phyloP scores from a whole-genome alignment of 345 rosid species.

The Garcia nutans region DNA sequence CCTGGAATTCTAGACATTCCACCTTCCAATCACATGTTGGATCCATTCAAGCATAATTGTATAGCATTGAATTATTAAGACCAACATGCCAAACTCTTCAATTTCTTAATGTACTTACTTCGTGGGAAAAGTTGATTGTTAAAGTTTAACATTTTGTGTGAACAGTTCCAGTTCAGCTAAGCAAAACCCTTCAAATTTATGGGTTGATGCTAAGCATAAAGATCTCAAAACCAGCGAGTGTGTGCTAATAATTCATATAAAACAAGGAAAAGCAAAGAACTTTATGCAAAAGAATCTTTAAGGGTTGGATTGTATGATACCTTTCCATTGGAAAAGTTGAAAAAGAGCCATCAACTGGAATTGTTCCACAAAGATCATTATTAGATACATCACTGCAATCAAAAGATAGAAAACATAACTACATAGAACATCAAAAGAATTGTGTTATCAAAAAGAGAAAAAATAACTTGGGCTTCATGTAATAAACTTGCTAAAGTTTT shows the following conservation, averaged over 20 bases:
- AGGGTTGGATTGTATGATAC: slow-evolving; percentile 25
- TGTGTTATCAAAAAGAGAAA: background rate
- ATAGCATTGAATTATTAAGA: background rate
- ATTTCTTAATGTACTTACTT: background rate
- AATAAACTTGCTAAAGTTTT: too few relatives aligned
- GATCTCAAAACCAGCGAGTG: background rate
- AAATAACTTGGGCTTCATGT: too few relatives aligned
- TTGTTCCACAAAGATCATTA: slow-evolving; percentile 68
- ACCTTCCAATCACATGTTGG: background rate
- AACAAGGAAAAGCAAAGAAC: background rate
- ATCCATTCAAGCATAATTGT: background rate
- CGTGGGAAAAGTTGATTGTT: background rate
- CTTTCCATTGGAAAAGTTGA: slow-evolving; percentile 53
- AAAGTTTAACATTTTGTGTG: background rate
- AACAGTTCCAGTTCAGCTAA: background rate
- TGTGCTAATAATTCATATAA: background rate
- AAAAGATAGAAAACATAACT: slow-evolving; percentile 1
- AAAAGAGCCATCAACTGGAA: slow-evolving; percentile 74
- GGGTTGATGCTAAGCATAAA: background rate
- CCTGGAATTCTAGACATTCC: background rate
- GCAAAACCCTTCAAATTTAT: background rate
- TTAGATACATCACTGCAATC: slow-evolving; percentile 62
- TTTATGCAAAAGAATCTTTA: background rate
- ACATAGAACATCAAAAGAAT: background rate
- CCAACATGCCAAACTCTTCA: background rate